These are phyloP conservation scores for Ploettnerulaceae sp. DNA, from an alignment of 2,329 filamentous ascomycete species.

Conservation along the genomic window DNA sequence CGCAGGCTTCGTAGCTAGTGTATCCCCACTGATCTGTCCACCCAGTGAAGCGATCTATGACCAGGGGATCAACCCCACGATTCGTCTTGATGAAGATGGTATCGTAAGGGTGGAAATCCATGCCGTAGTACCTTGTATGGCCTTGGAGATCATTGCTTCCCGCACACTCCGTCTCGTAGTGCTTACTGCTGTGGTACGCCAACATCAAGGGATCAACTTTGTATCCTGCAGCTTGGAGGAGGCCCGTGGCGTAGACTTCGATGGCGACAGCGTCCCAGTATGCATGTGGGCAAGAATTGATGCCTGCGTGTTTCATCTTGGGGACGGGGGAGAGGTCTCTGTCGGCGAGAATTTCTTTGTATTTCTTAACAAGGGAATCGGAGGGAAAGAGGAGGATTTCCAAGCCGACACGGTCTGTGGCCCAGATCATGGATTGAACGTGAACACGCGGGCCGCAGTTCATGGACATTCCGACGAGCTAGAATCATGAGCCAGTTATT, in stretches of 20 bases:
- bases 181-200: constrained; percentile 17
- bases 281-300: constrained; percentile 7
- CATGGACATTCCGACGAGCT: constrained; percentile 31
- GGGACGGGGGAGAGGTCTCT: neutral
- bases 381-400: constrained; percentile 26
- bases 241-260: constrained; percentile 23
- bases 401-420: constrained; percentile 25
- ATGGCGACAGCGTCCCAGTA: constrained; percentile 25
- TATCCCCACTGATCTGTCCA: constrained; percentile 26
- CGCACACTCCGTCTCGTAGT: constrained; percentile 8
- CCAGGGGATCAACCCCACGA: constrained; percentile 17
- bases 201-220: constrained; percentile 26
- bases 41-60: constrained; percentile 22
- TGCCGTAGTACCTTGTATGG: constrained; percentile 25
- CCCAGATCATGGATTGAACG: constrained; percentile 31
- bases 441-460: constrained; percentile 25
- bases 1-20: constrained; percentile 27
- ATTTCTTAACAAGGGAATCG: constrained; percentile 2
- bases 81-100: constrained; percentile 30
- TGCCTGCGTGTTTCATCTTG: constrained; percentile 5
- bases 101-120: constrained; percentile 29
- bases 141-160: constrained; percentile 19
- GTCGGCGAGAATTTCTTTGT: constrained; percentile 4
- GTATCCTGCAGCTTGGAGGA: constrained; percentile 25
- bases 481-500: constrained; percentile 2